phyloP scores from a whole-genome alignment of 805 yeast species.

The Sugiyamaella americana region DNA sequence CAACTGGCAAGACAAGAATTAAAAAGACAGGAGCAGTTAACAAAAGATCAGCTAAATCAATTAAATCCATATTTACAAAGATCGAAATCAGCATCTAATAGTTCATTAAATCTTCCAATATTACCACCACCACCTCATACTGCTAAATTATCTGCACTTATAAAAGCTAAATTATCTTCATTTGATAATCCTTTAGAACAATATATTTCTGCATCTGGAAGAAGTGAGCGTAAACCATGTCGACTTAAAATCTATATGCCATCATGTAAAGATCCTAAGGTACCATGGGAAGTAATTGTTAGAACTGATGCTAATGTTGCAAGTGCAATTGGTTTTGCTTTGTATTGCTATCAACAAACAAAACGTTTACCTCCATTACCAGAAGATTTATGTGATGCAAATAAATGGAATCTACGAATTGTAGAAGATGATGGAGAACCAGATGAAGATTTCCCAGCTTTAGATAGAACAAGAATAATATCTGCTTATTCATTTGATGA shows the following conservation, averaged over 20 bases:
- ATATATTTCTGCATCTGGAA: slow-evolving; percentile 33
- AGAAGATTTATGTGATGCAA: slow-evolving; percentile 43
- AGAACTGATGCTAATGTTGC: slow-evolving; percentile 40
- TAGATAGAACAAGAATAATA: slow-evolving; percentile 62
- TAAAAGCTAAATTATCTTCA: slow-evolving; percentile 26
- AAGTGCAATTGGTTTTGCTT: slow-evolving; percentile 50
- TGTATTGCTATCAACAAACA: slow-evolving; percentile 32
- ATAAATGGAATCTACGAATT: slow-evolving; percentile 67
- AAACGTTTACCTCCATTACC: slow-evolving; percentile 25
- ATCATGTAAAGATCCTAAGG: slow-evolving; percentile 24
- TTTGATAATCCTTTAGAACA: slow-evolving; percentile 33
- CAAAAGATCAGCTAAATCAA: too few relatives aligned
- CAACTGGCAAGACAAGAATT: neutral
- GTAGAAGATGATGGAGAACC: slow-evolving; percentile 93
- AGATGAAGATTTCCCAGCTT: slow-evolving; percentile 82
- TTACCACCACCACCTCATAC: neutral
- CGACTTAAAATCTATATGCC: slow-evolving; percentile 33
- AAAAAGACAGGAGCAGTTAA: too few relatives aligned
- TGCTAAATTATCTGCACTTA: slow-evolving; percentile 25
- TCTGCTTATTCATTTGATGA: slow-evolving; percentile 75
- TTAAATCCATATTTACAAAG: neutral
- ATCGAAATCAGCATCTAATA: neutral
- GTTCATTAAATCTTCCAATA: neutral
- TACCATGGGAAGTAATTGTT: slow-evolving; percentile 32
- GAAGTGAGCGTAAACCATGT: slow-evolving; percentile 29